A percentile compares a stretch with the other conserved stretches of the same genome.
phyloP scores from a whole-genome alignment of 352 stramenopile genomes.

The Phytophthora citricola region DNA sequence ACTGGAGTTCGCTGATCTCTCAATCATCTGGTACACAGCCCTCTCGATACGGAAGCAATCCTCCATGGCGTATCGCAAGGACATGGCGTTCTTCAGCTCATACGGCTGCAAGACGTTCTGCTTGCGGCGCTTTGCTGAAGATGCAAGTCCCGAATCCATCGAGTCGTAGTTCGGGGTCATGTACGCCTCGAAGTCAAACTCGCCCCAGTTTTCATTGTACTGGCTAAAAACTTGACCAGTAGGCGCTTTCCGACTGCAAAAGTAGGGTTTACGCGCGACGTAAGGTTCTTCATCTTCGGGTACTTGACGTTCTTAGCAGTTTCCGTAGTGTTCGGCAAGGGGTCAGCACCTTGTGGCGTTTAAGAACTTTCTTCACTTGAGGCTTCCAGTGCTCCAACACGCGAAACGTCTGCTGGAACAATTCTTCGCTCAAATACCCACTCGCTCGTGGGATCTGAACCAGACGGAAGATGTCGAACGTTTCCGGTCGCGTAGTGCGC shows the following conservation, averaged over 20 bases:
- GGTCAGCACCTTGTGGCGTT: slow-evolving; percentile 48
- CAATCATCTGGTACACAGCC: slow-evolving; percentile 65
- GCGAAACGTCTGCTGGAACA: slow-evolving; percentile 70
- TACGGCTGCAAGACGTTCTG: slow-evolving; percentile 47
- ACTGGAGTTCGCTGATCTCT: slow-evolving; percentile 9
- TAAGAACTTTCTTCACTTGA: slow-evolving; percentile 61
- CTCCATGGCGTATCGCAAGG: slow-evolving; percentile 76
- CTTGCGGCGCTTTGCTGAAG: slow-evolving; percentile 53
- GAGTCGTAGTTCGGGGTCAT: slow-evolving; percentile 60
- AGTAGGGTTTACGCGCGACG: slow-evolving; percentile 79
- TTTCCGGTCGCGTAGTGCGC: slow-evolving; percentile 52
- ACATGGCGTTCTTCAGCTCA: slow-evolving; percentile 64
- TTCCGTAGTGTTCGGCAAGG: slow-evolving; percentile 18
- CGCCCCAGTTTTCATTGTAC: slow-evolving; percentile 84
- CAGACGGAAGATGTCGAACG: slow-evolving; percentile 72
- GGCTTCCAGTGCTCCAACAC: slow-evolving; percentile 67
- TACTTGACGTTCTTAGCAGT: slow-evolving; percentile 23
- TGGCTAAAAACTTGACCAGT: slow-evolving; percentile 86
- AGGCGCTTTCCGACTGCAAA: slow-evolving; percentile 68
- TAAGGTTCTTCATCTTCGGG: slow-evolving; percentile 64
- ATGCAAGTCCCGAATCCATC: slow-evolving; percentile 7
- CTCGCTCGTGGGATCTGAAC: slow-evolving; percentile 61
- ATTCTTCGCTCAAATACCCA: slow-evolving; percentile 65
- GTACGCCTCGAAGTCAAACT: slow-evolving; percentile 78
- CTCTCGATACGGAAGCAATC: slow-evolving; percentile 78